Evolutionary conservation across 768 basidiomycete species (phyloP).

Genomic region (Kwoniella sp.): DNA sequence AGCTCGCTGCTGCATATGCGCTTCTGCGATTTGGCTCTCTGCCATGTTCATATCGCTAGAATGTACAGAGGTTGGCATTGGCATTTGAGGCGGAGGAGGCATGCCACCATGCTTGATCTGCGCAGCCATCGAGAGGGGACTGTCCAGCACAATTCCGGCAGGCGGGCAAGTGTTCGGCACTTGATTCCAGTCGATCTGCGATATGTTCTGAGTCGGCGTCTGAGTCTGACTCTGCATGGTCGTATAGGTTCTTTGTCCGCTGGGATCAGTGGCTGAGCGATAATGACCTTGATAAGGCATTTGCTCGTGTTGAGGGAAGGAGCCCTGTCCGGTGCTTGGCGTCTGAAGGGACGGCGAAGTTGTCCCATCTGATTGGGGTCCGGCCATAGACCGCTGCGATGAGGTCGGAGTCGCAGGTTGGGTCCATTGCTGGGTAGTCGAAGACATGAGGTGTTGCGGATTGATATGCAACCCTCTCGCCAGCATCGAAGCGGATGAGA

Average conservation of each 20-base stretch:
- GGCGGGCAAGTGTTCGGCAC: slow-evolving; percentile 13
- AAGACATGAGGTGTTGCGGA: neutral
- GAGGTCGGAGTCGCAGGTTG: slow-evolving; percentile 15
- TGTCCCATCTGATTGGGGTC: slow-evolving; percentile 20
- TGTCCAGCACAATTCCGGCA: slow-evolving; percentile 5
- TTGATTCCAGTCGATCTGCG: slow-evolving; percentile 6
- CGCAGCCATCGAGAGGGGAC: slow-evolving; percentile 12
- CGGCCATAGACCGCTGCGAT: neutral
- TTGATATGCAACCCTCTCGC: slow-evolving; percentile 36
- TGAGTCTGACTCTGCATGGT: slow-evolving; percentile 1
- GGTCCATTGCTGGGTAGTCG: slow-evolving; percentile 6
- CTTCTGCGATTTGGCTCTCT: neutral
- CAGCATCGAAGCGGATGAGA: slow-evolving; percentile 38
- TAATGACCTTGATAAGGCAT: slow-evolving; percentile 22
- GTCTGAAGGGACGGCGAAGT: slow-evolving; percentile 37
- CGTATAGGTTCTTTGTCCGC: slow-evolving; percentile 18
- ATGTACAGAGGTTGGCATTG: neutral
- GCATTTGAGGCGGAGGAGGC: slow-evolving; percentile 13
- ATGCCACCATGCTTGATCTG: slow-evolving; percentile 5
- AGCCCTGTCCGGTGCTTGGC: slow-evolving; percentile 34
- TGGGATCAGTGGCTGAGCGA: slow-evolving; percentile 32
- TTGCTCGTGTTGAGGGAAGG: slow-evolving; percentile 20
- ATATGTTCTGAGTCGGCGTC: neutral
- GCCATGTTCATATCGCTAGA: neutral
- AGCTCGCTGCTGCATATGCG: neutral